These are phyloP conservation scores for Colletotrichum euphorbiae DNA, from an alignment of 2,329 filamentous ascomycete species.

Conservation along the genomic window DNA sequence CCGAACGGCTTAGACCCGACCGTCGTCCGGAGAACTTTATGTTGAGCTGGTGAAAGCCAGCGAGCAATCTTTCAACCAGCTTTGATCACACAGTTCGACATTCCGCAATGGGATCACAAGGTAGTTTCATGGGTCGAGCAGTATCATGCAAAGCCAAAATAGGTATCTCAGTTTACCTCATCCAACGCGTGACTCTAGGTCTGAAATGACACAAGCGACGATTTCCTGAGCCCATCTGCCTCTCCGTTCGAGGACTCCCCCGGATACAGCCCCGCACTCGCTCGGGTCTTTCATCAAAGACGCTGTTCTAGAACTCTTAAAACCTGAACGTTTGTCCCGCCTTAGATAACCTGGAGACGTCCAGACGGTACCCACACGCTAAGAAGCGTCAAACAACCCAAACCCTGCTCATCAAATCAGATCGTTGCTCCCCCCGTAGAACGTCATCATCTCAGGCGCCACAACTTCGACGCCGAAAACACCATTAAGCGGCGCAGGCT, in stretches of 20 bases:
- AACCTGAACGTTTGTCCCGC: constrained; percentile 13
- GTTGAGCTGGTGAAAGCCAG: too few relatives aligned
- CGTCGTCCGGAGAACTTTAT: too few relatives aligned
- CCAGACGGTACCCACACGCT: constrained; percentile 15
- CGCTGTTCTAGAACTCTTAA: constrained; percentile 18
- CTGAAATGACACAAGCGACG: constrained; percentile 22
- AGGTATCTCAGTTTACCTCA: constrained; percentile 41
- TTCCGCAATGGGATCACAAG: too few relatives aligned
- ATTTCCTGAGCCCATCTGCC: background rate
- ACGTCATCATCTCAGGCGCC: constrained; percentile 19
- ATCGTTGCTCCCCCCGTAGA: constrained; percentile 18
- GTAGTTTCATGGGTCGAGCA: background rate
- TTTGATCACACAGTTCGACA: background rate
- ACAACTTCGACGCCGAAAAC: constrained; percentile 4
- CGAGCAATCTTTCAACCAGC: background rate
- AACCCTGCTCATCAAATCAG: constrained; percentile 26
- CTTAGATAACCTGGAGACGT: constrained; percentile 14
- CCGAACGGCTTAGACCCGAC: too few relatives aligned
- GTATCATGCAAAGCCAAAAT: constrained; percentile 15
- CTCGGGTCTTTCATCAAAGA: constrained; percentile 26
- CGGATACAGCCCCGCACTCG: background rate
- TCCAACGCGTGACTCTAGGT: constrained; percentile 33
- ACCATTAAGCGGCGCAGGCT: constrained; percentile 20
- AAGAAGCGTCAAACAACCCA: background rate
- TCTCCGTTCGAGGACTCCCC: background rate